A percentile compares a stretch with the other conserved stretches of the same genome.
phyloP scores from a whole-genome alignment of 495 filamentous ascomycete species.

The Hypoxylon rickii region DNA sequence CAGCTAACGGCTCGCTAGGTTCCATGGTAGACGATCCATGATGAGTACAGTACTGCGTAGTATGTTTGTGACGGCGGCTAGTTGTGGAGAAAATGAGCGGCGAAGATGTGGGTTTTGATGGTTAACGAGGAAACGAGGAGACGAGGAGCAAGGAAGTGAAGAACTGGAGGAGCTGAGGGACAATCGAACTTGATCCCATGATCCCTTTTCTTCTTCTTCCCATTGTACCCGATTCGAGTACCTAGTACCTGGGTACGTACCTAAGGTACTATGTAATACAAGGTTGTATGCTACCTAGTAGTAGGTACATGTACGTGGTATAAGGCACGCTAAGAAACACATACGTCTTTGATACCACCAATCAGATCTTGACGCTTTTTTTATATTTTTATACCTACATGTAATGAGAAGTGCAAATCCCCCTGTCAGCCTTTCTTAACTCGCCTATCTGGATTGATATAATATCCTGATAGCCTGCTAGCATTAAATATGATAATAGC shows the following conservation, averaged over 20 bases:
- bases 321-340: no score
- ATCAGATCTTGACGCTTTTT: conserved; percentile 19
- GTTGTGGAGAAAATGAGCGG: conserved; percentile 19
- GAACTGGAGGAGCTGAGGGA: no score
- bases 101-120: not conserved
- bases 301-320: no score
- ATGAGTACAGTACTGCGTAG: no score
- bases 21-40: conserved; percentile 13
- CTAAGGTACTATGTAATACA: conserved; percentile 8
- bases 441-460: no score
- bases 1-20: conserved; percentile 23
- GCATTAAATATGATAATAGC: no score
- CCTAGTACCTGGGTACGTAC: conserved; percentile 4
- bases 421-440: conserved; percentile 14
- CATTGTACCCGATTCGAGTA: no score
- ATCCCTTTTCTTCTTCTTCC: conserved; percentile 21
- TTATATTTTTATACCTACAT: no score
- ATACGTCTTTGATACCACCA: conserved; percentile 13
- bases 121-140: not conserved
- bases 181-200: conserved; percentile 27
- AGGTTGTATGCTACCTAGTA: no score
- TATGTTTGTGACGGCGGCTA: conserved; percentile 25
- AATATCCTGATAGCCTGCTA: no score
- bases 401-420: conserved; percentile 4
- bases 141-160: not conserved